Conservation (phyloP, 1,284 basidiomycete genomes). For the Austropuccinia psidii region DNA sequence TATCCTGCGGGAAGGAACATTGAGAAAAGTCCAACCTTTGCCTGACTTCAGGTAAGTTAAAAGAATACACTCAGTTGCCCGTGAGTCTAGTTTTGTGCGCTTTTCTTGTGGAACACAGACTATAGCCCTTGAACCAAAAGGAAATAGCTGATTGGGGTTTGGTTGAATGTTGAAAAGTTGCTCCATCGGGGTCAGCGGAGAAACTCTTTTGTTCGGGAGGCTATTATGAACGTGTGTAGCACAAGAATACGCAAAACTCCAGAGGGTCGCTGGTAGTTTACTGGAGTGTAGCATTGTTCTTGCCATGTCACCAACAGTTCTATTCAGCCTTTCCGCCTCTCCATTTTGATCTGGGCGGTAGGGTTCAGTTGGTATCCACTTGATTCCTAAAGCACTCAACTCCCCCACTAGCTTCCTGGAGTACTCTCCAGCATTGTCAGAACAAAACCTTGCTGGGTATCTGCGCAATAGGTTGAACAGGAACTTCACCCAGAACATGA, state of each 20-base stretch:
- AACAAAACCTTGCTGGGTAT: background rate
- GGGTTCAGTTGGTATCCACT: background rate
- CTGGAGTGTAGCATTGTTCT: background rate
- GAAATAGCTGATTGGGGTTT: background rate
- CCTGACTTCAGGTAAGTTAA: background rate
- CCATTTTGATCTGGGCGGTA: background rate
- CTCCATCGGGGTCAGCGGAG: background rate
- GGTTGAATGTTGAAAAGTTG: background rate
- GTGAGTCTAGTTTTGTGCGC: background rate
- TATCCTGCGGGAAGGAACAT: background rate
- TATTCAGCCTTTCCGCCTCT: background rate
- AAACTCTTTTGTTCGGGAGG: background rate
- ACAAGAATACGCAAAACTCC: background rate
- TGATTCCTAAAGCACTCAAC: background rate
- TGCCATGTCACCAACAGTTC: background rate
- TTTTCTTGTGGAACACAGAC: background rate
- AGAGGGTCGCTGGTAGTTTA: background rate
- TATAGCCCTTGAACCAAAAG: background rate
- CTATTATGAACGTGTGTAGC: slow-evolving; percentile 1
- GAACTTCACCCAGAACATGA: background rate
- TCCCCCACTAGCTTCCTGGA: background rate
- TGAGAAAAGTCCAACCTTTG: background rate
- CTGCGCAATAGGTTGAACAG: too few relatives aligned
- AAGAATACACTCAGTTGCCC: background rate
- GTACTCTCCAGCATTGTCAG: background rate